Evolutionary conservation across 2,329 filamentous ascomycete species (phyloP).

Genomic region (Alternaria triticina): DNA sequence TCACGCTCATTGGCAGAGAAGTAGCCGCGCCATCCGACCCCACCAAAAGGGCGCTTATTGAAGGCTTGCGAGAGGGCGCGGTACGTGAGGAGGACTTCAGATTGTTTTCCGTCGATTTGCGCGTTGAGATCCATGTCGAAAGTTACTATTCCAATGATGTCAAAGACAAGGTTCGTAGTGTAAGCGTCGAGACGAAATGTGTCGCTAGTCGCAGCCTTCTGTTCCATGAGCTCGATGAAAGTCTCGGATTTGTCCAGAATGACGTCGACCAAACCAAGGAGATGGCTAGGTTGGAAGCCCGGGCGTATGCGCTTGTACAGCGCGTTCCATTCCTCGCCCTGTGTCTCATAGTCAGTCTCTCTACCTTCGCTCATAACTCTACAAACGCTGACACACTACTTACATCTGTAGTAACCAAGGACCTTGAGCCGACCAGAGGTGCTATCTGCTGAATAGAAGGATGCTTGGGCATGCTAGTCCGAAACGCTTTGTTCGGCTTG

Average conservation of each 20-base stretch:
- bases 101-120: conserved; percentile 18
- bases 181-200: conserved; percentile 19
- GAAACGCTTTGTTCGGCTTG: conserved; percentile 16
- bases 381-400: not conserved
- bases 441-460: conserved; percentile 20
- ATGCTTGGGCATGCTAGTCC: conserved; percentile 24
- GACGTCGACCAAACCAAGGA: conserved; percentile 16
- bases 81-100: conserved; percentile 22
- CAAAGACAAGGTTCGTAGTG: conserved; percentile 26
- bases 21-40: conserved; percentile 17
- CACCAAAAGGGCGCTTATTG: conserved; percentile 21
- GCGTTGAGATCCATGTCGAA: conserved; percentile 25
- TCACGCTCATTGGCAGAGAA: conserved; percentile 22
- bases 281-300: conserved; percentile 20
- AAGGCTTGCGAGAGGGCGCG: conserved; percentile 22
- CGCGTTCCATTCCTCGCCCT: not conserved
- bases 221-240: conserved; percentile 28
- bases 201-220: conserved; percentile 13
- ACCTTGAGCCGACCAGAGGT: conserved; percentile 22
- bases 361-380: not conserved
- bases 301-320: conserved; percentile 19
- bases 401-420: conserved; percentile 26
- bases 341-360: not conserved
- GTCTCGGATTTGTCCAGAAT: conserved; percentile 36
- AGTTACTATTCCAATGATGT: conserved; percentile 29